These are phyloP conservation scores for Eimeria praecox DNA, from an alignment of 169 alveolate genomes.

Conservation along the genomic window DNA sequence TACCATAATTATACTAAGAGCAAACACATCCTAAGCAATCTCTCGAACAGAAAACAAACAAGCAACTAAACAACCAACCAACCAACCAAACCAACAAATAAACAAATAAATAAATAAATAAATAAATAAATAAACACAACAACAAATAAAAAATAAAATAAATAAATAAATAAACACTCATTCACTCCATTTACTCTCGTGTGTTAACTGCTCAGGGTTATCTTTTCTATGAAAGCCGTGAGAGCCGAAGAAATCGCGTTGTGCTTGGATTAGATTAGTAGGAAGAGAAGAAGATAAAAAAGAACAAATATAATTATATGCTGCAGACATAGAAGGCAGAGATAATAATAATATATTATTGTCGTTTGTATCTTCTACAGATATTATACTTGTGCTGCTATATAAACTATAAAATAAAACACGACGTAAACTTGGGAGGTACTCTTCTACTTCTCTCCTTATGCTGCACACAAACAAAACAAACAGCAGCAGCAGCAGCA, in stretches of 20 bases:
- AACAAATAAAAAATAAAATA: background rate
- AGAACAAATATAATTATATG: conserved; percentile 23
- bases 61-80: background rate
- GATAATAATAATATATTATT: no score
- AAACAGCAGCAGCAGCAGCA: no score
- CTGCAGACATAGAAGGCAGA: conserved; percentile 32
- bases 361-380: no score
- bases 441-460: background rate
- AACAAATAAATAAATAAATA: background rate
- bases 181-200: background rate
- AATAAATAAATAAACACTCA: background rate
- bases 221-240: conserved; percentile 89
- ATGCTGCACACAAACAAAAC: background rate
- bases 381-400: no score
- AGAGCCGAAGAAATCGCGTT: conserved; percentile 92
- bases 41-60: no score
- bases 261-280: conserved; percentile 91
- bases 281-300: conserved; percentile 75
- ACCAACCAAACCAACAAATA: background rate
- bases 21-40: no score
- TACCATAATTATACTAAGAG: no score
- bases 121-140: background rate
- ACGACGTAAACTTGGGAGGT: background rate
- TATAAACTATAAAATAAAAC: no score
- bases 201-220: conserved; percentile 84